Evolutionary conservation across 768 basidiomycete species (phyloP).

Genomic region (Leccinum obscurum): DNA sequence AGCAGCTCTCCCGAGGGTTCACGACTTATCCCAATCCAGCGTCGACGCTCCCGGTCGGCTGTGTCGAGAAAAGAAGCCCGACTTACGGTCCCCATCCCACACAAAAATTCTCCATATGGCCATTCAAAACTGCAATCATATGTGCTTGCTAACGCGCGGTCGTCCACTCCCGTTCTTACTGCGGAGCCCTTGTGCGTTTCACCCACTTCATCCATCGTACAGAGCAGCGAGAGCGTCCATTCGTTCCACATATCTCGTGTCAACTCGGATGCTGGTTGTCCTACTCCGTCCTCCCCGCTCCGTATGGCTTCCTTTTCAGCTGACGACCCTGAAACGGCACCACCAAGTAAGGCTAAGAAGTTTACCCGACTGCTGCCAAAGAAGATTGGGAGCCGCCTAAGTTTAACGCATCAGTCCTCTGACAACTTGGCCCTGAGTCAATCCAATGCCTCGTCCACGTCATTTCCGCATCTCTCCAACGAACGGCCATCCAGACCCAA

Average conservation of each 20-base stretch:
- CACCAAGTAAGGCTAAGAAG: constrained; percentile 27
- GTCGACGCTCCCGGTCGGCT: constrained; percentile 35
- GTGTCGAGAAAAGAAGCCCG: constrained; percentile 35
- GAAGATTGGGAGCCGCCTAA: constrained; percentile 32
- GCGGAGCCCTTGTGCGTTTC: constrained; percentile 27
- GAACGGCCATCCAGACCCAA: constrained; percentile 29
- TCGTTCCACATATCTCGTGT: constrained; percentile 22
- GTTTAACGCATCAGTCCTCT: constrained; percentile 25
- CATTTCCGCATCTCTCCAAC: constrained; percentile 24
- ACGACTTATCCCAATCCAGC: constrained; percentile 27
- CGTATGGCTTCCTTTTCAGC: constrained; percentile 27
- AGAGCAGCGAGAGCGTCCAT: constrained; percentile 29
- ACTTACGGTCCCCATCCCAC: constrained; percentile 22
- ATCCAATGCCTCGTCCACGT: constrained; percentile 27
- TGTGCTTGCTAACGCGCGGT: constrained; percentile 22
- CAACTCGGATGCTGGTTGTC: constrained; percentile 17
- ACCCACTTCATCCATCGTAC: constrained; percentile 27
- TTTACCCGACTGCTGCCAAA: constrained; percentile 33
- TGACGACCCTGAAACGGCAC: constrained; percentile 20
- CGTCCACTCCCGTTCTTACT: constrained; percentile 32
- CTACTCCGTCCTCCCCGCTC: constrained; percentile 31
- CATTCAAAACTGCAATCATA: constrained; percentile 31
- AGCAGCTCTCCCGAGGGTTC: constrained; percentile 10
- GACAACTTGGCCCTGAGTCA: constrained; percentile 28
- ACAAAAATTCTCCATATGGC: constrained; percentile 34